Percentiles rank a stretch among this genome's conserved stretches.
phyloP scores from a whole-genome alignment of 768 basidiomycete species.

The Tricholomella constricta region DNA sequence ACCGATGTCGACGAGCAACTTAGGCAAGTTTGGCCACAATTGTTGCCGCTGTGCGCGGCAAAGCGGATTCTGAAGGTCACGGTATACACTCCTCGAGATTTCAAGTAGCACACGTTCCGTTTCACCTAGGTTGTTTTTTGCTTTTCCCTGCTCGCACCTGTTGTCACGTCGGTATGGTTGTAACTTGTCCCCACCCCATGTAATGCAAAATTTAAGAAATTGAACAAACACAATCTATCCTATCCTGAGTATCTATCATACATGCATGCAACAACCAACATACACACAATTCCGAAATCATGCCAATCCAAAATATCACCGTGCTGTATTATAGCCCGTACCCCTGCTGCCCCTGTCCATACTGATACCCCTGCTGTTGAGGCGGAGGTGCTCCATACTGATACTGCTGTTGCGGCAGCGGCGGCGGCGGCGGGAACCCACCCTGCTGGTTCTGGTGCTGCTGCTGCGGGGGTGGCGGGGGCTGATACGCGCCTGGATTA shows the following conservation, averaged over 20 bases:
- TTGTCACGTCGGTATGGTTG: too few species aligned
- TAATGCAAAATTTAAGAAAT: too few species aligned
- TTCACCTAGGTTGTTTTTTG: too few species aligned
- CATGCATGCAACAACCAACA: too few species aligned
- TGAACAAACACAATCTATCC: too few species aligned
- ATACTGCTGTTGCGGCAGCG: constrained; percentile 22
- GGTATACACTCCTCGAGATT: background rate
- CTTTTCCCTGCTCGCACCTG: too few species aligned
- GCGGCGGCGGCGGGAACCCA: constrained; percentile 22
- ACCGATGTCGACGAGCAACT: background rate
- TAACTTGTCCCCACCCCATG: too few species aligned
- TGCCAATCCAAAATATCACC: too few species aligned
- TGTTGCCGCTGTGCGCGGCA: background rate
- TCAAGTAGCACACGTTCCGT: too few species aligned
- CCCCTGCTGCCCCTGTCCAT: constrained; percentile 2
- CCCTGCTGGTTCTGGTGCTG: constrained; percentile 15
- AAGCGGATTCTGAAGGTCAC: background rate
- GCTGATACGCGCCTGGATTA: background rate
- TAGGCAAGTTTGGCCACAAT: background rate
- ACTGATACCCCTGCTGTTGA: constrained; percentile 17
- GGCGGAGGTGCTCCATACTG: constrained; percentile 13
- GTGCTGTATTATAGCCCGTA: too few species aligned
- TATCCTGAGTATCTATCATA: too few species aligned
- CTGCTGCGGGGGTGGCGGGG: constrained; percentile 1
- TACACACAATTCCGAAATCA: too few species aligned